These are phyloP conservation scores for Closterium sp. DNA, from an alignment of 139 green algal species.

Conservation along the genomic window DNA sequence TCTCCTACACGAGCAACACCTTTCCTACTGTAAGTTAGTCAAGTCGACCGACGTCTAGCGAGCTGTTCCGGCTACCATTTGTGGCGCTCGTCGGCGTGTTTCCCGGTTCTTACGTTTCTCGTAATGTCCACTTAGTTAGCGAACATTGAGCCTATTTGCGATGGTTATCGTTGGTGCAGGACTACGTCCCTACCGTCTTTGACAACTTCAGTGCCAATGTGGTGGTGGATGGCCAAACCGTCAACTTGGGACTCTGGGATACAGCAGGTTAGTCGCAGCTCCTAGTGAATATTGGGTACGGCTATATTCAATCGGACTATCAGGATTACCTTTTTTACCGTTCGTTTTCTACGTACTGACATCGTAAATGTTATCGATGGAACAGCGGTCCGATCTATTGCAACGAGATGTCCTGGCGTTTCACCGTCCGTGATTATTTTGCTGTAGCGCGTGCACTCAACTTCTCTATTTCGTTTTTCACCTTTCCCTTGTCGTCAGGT, in stretches of 20 bases:
- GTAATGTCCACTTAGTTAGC: not conserved
- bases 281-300: not conserved
- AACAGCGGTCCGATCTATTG: not conserved
- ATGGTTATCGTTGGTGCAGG: slow-evolving; percentile 34
- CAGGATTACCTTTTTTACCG: not conserved
- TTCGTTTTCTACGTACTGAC: not conserved
- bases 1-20: slow-evolving; percentile 59
- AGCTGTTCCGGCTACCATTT: not conserved
- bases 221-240: slow-evolving; percentile 39
- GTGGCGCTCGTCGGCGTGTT: not conserved
- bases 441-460: too few relatives aligned
- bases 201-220: slow-evolving; percentile 60
- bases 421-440: too few relatives aligned
- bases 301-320: not conserved
- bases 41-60: not conserved
- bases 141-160: not conserved
- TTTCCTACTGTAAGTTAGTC: slow-evolving; percentile 53
- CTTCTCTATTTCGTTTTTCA: not conserved
- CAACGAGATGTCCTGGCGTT: not conserved
- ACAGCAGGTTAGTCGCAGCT: slow-evolving; percentile 43
- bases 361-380: not conserved
- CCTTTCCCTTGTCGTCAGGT: slow-evolving; percentile 16
- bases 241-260: slow-evolving; percentile 56
- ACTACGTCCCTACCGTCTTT: slow-evolving; percentile 62
- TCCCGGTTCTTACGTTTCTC: not conserved